Evolutionary conservation across 345 rosid species (phyloP), one percentile per base, ranked within the genome.

Genomic region (Salix udensis): DNA sequence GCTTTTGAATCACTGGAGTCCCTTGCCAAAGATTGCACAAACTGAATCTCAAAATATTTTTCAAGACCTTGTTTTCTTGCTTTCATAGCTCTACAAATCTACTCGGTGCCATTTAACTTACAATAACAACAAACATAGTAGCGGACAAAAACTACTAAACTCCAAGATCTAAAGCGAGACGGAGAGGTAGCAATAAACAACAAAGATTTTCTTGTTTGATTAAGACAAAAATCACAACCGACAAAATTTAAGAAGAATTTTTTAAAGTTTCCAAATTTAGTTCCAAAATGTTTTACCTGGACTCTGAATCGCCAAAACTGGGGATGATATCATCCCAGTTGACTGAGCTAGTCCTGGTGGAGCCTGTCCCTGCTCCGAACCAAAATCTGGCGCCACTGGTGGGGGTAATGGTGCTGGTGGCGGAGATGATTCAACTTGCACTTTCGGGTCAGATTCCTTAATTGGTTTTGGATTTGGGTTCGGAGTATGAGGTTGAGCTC

Each of bases 91-190:
- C 73, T 72, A 50, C 66, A 6, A 42, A 39, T 30, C 67, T 7
- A 36, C 14, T 26, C 72, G n/a, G 65, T 70, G 70, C 39, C 46
- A 64, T 34, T 52, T 61, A 46, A 50, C 46, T 68, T 24, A 42
- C 81, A 37, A 66, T 75, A 81, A 15, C 77, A 84, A 85, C 88
- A 88, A 87, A 86, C 62, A 87, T 76, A 68, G 81, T 65, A 88
- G 75, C 70, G 79, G 97, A 91, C 95, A 93, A 91, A 62, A 84
- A 70, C 80, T 42, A 80, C 90, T 78, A 87, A 68, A 78, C 68
- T 90, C 89, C 92, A 88, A 89, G 76, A 81, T 75, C 87, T 19
- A 70, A 18, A 37, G 74, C 60, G 40, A 70, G 67, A 46, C 62
- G 75, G 64, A 72, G 70, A 75, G 71, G 23, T 23, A 37, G 37